These are phyloP conservation scores for Mayamaea pseudoterrestris DNA, from an alignment of 108 stramenopile genomes.

Conservation along the genomic window DNA sequence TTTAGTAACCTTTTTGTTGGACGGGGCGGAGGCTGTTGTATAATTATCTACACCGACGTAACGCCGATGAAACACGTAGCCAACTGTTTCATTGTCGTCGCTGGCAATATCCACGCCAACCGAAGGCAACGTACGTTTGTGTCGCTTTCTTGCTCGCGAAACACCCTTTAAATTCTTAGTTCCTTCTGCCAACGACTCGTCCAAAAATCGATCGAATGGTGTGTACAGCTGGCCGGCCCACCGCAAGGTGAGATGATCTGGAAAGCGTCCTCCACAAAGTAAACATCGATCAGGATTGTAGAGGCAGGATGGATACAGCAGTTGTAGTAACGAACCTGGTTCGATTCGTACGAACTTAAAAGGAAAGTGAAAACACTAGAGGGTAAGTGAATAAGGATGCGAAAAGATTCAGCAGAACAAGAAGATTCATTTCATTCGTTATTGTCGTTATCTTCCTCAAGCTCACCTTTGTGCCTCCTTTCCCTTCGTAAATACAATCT, in stretches of 20 bases:
- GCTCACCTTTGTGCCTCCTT: slow-evolving; percentile 21
- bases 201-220: slow-evolving; percentile 28
- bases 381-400: neutral
- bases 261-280: slow-evolving; percentile 31
- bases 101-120: neutral
- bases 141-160: too few relatives aligned
- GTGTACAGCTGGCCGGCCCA: slow-evolving; percentile 31
- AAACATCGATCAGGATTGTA: slow-evolving; percentile 36
- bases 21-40: too few relatives aligned
- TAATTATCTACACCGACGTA: too few relatives aligned
- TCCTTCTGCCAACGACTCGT: slow-evolving; percentile 11
- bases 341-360: slow-evolving; percentile 24
- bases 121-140: neutral
- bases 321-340: slow-evolving; percentile 28
- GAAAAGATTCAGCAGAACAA: neutral
- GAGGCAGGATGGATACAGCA: slow-evolving; percentile 23
- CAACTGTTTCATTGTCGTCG: neutral
- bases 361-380: neutral
- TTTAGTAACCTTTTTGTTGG: too few relatives aligned
- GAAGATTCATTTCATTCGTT: neutral
- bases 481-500: slow-evolving; percentile 34
- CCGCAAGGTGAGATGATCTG: slow-evolving; percentile 31
- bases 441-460: neutral
- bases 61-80: neutral
- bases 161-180: too few relatives aligned